These are phyloP conservation scores for Aureobasidium musti DNA, from an alignment of 2,329 filamentous ascomycete genomes.

Conservation along the genomic window DNA sequence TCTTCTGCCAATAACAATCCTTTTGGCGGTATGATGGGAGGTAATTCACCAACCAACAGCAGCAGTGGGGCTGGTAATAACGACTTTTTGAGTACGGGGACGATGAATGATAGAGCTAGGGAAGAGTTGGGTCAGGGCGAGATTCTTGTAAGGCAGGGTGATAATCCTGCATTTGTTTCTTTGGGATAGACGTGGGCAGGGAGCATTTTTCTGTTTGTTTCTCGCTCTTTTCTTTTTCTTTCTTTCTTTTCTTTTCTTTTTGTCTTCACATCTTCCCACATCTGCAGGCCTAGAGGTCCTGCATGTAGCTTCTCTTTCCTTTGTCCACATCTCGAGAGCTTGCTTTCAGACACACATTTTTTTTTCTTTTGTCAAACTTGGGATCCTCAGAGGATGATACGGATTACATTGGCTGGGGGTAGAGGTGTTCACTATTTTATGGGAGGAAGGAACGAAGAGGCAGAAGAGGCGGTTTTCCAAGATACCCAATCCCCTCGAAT, in stretches of 20 bases:
- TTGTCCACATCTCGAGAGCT: no score
- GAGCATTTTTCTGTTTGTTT: not conserved
- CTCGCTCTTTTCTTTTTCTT: not conserved
- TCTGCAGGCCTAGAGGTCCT: no score
- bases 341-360: no score
- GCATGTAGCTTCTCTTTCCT: no score
- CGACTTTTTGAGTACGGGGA: not conserved
- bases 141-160: constrained; percentile 40
- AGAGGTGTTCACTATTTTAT: no score
- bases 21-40: not conserved
- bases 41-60: not conserved
- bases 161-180: constrained; percentile 40
- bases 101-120: constrained; percentile 15
- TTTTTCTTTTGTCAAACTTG: no score
- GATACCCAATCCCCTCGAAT: no score
- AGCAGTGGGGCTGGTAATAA: not conserved
- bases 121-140: constrained; percentile 33
- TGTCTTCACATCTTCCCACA: no score
- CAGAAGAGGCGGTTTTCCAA: no score
- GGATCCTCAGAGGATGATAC: no score
- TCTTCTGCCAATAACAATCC: not conserved
- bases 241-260: not conserved
- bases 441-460: no score
- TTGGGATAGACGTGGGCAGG: constrained; percentile 34
- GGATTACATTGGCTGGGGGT: no score